These are phyloP conservation scores for Daldinia sp. DNA, from an alignment of 2,329 filamentous ascomycete genomes.

Conservation along the genomic window DNA sequence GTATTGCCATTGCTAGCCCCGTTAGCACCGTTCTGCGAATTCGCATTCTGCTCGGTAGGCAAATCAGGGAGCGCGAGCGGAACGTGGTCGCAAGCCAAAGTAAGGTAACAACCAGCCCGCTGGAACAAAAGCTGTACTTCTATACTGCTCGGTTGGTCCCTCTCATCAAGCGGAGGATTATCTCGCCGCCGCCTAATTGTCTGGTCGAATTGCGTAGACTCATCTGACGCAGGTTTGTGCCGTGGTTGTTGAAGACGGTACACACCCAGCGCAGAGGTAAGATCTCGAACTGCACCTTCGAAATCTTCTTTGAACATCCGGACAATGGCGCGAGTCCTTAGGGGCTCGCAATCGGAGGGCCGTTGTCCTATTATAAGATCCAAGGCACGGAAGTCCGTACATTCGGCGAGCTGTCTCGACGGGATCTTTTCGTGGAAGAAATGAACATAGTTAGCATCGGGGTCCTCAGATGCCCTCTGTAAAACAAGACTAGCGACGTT, in stretches of 20 bases:
- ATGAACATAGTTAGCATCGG: constrained; percentile 87
- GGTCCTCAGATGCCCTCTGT: constrained; percentile 74
- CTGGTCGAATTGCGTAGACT: constrained; percentile 63
- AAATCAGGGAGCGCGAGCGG: constrained; percentile 61
- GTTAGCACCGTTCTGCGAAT: constrained; percentile 33
- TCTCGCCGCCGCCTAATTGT: constrained; percentile 52
- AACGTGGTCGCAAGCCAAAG: constrained; percentile 76
- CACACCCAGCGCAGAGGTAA: constrained; percentile 73
- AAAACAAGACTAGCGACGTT: constrained; percentile 80
- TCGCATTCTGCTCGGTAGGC: constrained; percentile 41
- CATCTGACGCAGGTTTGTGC: constrained; percentile 62
- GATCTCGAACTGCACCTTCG: constrained; percentile 75
- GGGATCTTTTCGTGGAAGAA: constrained; percentile 94
- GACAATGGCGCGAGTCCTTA: constrained; percentile 80
- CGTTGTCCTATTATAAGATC: constrained; percentile 74
- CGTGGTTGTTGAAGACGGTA: constrained; percentile 66
- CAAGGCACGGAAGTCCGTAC: constrained; percentile 74
- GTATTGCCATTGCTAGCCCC: constrained; percentile 29
- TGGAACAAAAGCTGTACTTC: constrained; percentile 82
- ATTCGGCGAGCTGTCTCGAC: constrained; percentile 77
- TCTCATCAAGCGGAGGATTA: constrained; percentile 50
- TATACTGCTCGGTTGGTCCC: constrained; percentile 77
- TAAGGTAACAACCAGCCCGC: constrained; percentile 77
- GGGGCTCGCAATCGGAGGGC: constrained; percentile 73
- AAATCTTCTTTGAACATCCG: constrained; percentile 81